Evolutionary conservation across 306 rosid genomes (phyloP).

Genomic region (Trichosanthes truncata): DNA sequence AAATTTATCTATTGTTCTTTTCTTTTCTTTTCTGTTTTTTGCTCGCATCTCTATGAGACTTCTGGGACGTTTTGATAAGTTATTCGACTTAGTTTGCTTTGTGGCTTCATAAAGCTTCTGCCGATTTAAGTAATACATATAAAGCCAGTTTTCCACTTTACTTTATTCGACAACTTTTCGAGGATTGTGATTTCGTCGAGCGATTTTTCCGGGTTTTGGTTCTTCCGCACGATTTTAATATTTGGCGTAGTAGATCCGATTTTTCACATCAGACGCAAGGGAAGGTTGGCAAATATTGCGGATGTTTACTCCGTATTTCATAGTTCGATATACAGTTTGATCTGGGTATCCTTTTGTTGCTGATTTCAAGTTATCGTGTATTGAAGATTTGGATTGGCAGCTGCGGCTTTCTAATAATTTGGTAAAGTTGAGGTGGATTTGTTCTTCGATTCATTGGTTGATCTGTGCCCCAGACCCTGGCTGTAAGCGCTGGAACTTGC

Average conservation of each 20-base stretch:
- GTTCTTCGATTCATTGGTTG: background rate
- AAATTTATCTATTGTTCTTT: background rate
- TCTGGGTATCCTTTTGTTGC: background rate
- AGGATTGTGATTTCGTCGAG: background rate
- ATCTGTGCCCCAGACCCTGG: background rate
- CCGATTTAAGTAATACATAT: background rate
- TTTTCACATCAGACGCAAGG: background rate
- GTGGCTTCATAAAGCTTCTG: background rate
- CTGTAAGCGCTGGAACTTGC: background rate
- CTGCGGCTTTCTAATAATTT: background rate
- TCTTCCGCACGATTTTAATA: background rate
- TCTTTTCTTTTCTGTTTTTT: too few species aligned
- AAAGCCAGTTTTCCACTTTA: background rate
- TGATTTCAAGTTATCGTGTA: background rate
- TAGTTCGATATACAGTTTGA: conserved; percentile 4
- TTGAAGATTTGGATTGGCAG: background rate
- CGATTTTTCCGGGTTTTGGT: background rate
- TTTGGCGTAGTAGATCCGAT: background rate
- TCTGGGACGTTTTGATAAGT: background rate
- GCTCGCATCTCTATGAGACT: background rate
- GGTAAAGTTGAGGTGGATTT: background rate
- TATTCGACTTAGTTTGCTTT: background rate
- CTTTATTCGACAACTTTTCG: conserved; percentile 2
- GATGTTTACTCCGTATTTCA: background rate
- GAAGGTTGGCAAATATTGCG: background rate